Evolutionary conservation across 2,329 filamentous ascomycete species (phyloP), one percentile per base, ranked within the genome.

Genomic region (Paecilomyces variotii): DNA sequence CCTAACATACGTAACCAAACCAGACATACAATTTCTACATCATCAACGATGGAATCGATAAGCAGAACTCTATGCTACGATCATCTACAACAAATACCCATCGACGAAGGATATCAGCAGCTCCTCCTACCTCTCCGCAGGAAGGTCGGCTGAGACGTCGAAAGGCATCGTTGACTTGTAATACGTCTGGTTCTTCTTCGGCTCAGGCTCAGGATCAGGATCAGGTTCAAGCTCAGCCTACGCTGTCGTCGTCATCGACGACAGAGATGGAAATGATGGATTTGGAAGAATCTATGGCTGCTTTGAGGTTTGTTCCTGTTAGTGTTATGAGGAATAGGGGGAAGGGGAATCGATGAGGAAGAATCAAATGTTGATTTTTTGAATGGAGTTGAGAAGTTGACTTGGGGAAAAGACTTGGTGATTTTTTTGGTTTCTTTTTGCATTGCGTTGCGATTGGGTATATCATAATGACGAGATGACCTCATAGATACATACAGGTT

Each of bases 1-100:
- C 19, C 19, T 19, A 19, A 19, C 19, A 19, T 19, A 19, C 19
- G 19, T 51, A 7, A 19, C 26, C 12, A 11, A 24, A 56, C 1
- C 67, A 80, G 76, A 89, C 90, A 67, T 96, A 91, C 75, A 93
- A 95, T 74, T 96, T 95, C 67, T 85, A 86, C 55, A 84, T 97
- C 56, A 88, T 95, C 2, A 90, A 91, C 64, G 86, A 90, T 61
- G 94, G 94, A n/a, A 89, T 97, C 61, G 93, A 97, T 68, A 87
- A 87, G 54, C 84, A 90, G 56, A 86, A 81, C 51, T 96, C 91
- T 19, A 85, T 99, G 75, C 79, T 97, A 11, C 79, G 84, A 54
- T 65, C 30, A 32, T 7, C 68, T 9, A 61, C 69, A 53, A 61
- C 69, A 53, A 65, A 71, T 34, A 66, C 64, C 26, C 67, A 70